Evolutionary conservation across 345 rosid genomes (phyloP).

Genomic region (Eucalyptus marginata): DNA sequence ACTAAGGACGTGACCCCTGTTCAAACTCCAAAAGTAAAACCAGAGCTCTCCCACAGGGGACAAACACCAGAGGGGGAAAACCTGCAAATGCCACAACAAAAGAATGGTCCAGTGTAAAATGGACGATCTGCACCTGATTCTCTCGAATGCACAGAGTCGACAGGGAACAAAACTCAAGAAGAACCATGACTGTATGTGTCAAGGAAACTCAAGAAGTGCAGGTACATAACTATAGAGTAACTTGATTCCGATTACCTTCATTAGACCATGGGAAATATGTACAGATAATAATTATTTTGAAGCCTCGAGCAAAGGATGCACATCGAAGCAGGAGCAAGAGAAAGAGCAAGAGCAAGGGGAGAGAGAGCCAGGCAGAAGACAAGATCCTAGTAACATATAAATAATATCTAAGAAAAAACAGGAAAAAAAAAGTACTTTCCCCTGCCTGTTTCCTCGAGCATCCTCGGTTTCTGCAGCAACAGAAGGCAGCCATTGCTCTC

Average conservation of each 20-base stretch:
- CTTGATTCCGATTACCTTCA: not conserved
- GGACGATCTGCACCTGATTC: not conserved
- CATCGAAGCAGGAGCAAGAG: not conserved
- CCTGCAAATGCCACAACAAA: not conserved
- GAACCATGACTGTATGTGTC: not conserved
- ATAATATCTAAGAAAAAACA: not conserved
- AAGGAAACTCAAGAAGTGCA: not conserved
- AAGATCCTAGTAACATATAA: not conserved
- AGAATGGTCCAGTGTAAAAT: not conserved
- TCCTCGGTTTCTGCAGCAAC: not conserved
- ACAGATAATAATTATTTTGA: not conserved
- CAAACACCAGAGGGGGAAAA: not conserved
- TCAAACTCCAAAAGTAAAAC: constrained; percentile 56
- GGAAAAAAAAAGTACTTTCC: not conserved
- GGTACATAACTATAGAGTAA: not conserved
- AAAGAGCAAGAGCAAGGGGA: not conserved
- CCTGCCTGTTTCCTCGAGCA: not conserved
- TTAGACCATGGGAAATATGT: not conserved
- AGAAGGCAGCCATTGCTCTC: not conserved
- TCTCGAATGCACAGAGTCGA: fast-evolving
- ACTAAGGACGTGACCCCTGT: not conserved
- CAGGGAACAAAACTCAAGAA: not conserved
- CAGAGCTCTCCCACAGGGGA: constrained; percentile 4
- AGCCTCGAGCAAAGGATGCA: not conserved
- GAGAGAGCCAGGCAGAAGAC: not conserved